Evolutionary conservation across 129 eudicot genomes (phyloP).

Genomic region (Cynara cardunculus): DNA sequence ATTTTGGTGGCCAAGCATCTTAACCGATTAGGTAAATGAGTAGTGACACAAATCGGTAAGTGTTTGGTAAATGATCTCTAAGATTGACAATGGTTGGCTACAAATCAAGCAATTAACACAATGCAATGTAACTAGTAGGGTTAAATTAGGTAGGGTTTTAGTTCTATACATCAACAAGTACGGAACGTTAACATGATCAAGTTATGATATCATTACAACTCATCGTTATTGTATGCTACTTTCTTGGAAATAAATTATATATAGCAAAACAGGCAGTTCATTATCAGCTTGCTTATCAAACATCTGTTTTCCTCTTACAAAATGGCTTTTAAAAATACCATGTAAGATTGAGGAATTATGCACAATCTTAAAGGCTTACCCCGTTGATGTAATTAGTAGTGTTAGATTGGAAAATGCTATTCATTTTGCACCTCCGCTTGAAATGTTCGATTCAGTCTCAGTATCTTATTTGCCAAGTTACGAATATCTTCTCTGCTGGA

Average conservation of each 20-base stretch:
- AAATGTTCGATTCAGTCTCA: constrained; percentile 54
- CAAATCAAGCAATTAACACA: background rate
- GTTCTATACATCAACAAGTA: constrained; percentile 11
- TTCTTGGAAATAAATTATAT: background rate
- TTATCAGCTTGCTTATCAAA: background rate
- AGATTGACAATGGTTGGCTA: background rate
- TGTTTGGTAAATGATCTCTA: background rate
- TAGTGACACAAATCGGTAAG: too few relatives aligned
- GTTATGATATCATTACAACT: constrained; percentile 7
- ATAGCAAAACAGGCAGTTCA: background rate
- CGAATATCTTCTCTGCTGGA: constrained; percentile 93
- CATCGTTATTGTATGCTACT: constrained; percentile 7
- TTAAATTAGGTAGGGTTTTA: background rate
- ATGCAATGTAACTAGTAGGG: background rate
- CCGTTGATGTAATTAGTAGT: background rate
- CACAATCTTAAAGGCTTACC: background rate
- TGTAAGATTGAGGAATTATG: background rate
- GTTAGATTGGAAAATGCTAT: constrained; percentile 13
- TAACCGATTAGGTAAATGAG: too few relatives aligned
- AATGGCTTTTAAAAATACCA: background rate
- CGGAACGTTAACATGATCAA: background rate
- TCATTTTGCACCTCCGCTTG: constrained; percentile 41
- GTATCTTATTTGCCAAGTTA: constrained; percentile 78
- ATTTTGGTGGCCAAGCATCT: too few relatives aligned
- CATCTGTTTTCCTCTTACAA: background rate